phyloP scores from a whole-genome alignment of 2,329 filamentous ascomycete genomes.

The Beauveria sp. region DNA sequence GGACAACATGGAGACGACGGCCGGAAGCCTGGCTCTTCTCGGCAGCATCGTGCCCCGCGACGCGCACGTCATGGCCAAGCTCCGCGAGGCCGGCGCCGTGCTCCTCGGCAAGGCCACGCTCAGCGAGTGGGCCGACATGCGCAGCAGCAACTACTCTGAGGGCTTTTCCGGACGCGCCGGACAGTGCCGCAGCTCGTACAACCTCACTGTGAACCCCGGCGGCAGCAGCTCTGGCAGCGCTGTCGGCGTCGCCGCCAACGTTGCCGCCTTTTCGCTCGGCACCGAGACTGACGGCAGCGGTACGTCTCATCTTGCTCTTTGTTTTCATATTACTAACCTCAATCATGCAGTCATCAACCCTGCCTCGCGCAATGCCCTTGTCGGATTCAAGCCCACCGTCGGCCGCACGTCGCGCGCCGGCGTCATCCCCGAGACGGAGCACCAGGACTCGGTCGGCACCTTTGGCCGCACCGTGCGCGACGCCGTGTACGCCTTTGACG shows the following conservation, averaged over 20 bases:
- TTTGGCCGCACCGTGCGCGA: slow-evolving; percentile 65
- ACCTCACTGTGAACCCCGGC: slow-evolving; percentile 59
- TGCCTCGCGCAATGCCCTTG: slow-evolving; percentile 59
- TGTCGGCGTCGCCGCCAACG: slow-evolving; percentile 55
- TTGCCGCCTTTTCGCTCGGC: slow-evolving; percentile 57
- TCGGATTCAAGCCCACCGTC: slow-evolving; percentile 71
- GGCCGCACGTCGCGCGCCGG: slow-evolving; percentile 59
- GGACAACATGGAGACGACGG: slow-evolving; percentile 67
- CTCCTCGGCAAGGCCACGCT: slow-evolving; percentile 64
- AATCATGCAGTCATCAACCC: slow-evolving; percentile 55
- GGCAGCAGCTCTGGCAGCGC: slow-evolving; percentile 62
- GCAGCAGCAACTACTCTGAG: slow-evolving; percentile 58
- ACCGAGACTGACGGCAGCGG: slow-evolving; percentile 67
- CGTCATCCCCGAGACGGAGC: slow-evolving; percentile 57
- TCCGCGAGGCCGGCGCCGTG: slow-evolving; percentile 59
- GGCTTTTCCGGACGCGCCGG: slow-evolving; percentile 59
- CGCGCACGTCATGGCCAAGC: slow-evolving; percentile 51
- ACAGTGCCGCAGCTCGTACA: slow-evolving; percentile 59
- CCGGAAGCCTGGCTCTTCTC: slow-evolving; percentile 59
- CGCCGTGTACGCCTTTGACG: slow-evolving; percentile 57
- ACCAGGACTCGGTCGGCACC: slow-evolving; percentile 62
- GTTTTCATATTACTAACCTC: background rate
- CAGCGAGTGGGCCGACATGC: slow-evolving; percentile 70
- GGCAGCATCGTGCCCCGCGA: slow-evolving; percentile 62
- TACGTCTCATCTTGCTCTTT: slow-evolving; percentile 19